Conservation (phyloP, 2,329 filamentous ascomycete species). For the Hymenoscyphus occultus region DNA sequence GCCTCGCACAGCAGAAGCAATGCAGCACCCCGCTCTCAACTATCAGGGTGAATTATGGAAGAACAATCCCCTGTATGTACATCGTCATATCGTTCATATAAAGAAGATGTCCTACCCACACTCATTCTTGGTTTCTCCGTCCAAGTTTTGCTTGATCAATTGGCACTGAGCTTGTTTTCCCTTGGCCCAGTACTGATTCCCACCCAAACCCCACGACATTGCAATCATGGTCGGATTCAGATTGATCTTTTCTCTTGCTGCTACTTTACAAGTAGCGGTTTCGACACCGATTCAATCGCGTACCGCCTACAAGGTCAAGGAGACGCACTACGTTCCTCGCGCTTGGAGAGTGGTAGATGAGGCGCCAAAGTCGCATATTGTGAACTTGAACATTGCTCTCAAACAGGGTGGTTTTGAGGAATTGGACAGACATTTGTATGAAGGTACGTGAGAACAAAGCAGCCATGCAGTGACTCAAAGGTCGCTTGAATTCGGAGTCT, state of each 20-base stretch:
- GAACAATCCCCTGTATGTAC: neutral
- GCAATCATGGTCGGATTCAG: conserved; percentile 4
- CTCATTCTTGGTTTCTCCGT: neutral
- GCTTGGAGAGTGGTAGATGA: conserved; percentile 48
- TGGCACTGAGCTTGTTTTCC: conserved; percentile 3
- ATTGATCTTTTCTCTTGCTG: neutral
- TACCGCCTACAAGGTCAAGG: conserved; percentile 52
- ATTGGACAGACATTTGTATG: conserved; percentile 53
- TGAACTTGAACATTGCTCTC: conserved; percentile 56
- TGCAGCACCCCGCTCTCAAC: neutral
- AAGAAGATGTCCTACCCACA: neutral
- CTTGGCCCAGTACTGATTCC: neutral
- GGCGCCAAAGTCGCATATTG: conserved; percentile 46
- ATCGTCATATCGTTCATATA: neutral
- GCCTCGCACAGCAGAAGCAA: neutral
- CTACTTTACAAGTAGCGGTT: conserved; percentile 22
- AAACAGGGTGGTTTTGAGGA: conserved; percentile 55
- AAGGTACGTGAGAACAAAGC: conserved; percentile 40
- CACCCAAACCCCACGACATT: neutral
- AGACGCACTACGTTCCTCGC: conserved; percentile 50
- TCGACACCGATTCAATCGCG: conserved; percentile 38
- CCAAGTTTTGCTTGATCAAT: conserved; percentile 5
- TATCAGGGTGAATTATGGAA: neutral
- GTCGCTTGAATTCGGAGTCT: neutral
- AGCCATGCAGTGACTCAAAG: neutral